Base-by-base conservation (phyloP, 805 yeast species). In the Barnettozyma populi region DNA sequence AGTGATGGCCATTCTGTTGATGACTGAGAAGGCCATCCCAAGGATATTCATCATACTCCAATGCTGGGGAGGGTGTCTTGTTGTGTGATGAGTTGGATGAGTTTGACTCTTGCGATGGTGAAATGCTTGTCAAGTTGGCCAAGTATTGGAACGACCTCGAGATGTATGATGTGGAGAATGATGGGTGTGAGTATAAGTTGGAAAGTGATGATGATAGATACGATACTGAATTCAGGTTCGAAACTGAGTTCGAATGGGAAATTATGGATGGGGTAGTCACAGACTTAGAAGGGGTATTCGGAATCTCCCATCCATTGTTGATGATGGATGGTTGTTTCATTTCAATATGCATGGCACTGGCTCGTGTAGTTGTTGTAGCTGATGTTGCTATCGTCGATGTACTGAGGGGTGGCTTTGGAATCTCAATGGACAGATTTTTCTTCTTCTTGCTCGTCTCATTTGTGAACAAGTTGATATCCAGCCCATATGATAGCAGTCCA, bases 401-500 rank as follows among this genome's bases (percentile, higher is more conserved):
- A 13, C 20, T 39, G 16, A 27, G 39, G 5, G 29, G 32, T 36
- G n/a, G 29, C 16, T 39, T 51, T 19, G 42, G 43, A 18, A 29
- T 43, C 23, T 43, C 36, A 18, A 43, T 39, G 6, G 27, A 29
- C 5, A 38, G 35, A 23, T 11, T 23, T 27, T 25, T 21, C 41
- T 41, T 31, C 41, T 34, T 31, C 37, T 16, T 24, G 44, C 29
- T 18, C 23, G 24, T 20, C 10, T 11, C 5, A 8, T 9, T 2
- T 23, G 21, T 42, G 45, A 24, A 7, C 4, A 36, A 10, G 6
- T 39, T 18, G 6, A 62, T 57, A 3, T 54, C 49, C 39, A 57
- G 53, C 8, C 63, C 57, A 21, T 62, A 70, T 32, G 78, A 74
- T 16, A 80, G 60, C 23, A 80, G 49, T 0, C 79, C 84, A 45